Base-by-base conservation (phyloP, 331 rosid genomes). In the Rhamnella rubrinervis region DNA sequence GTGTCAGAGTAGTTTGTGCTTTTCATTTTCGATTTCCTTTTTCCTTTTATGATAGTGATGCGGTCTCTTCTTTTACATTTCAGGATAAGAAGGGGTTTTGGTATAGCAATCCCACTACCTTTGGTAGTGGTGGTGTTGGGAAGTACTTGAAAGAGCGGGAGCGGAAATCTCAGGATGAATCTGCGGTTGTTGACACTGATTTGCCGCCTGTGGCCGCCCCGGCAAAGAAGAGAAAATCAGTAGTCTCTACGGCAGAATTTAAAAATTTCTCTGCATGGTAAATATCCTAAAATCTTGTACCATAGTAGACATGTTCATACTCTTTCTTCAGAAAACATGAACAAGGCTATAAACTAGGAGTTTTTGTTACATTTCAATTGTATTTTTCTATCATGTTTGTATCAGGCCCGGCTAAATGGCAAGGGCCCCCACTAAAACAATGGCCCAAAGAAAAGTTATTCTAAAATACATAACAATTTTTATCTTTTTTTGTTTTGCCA, bases 51-150 rank as follows among this genome's bases (percentile, higher is more conserved):
- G 2, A 51, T 65, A n/a, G 14, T 71, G 49, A 49, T 25, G 39
- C 60, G 13, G 57, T 51, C 41, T 2, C 11, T 62, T 12, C 35
- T 75, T 57, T 71, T 58, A 46, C 65, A 37, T 69, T 82, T 81
- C 87, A 95, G 99, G 87, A 80, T 50, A 95, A 89, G 78, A 82
- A 89, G 49, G 99, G 97, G 28, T 83, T 91, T 44, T 95, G 99
- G 99, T 95, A 68, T 75, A 89, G 96, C 77, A 91, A 95, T 74
- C 96, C 99, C 18, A 88, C 83, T 12, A 84, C 96, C 23, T 89
- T 86, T 1, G 92, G 72, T 6, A 80, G 86, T 23, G 87, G 84
- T 18, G 91, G 97, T 70, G 86, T 95, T 68, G 98, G 96, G 70
- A 91, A 84, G 81, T 91, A 91, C 84, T 61, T 95, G 88, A 91